phyloP scores from a whole-genome alignment of 306 rosid genomes.

The Cicer chorassanicum region DNA sequence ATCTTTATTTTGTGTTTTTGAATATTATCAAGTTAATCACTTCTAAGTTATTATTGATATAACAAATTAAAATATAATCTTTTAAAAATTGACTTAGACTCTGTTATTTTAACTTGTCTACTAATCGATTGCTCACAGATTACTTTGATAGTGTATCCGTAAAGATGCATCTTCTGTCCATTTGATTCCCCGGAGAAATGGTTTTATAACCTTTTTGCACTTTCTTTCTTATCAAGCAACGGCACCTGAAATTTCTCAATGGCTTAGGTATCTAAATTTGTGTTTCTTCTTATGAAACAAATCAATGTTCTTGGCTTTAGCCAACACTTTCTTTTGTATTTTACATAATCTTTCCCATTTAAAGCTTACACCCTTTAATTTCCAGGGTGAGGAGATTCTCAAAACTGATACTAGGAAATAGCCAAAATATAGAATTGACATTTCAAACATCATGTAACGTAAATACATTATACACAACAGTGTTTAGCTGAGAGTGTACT shows the following conservation, averaged over 20 bases:
- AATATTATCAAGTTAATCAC: background rate
- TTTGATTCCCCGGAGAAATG: background rate
- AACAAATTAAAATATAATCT: background rate
- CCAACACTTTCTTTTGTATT: background rate
- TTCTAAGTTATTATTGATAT: background rate
- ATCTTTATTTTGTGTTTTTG: background rate
- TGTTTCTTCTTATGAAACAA: background rate
- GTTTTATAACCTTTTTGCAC: background rate
- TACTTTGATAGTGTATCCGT: background rate
- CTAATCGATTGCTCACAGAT: background rate
- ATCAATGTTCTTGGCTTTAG: background rate
- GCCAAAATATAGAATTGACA: background rate
- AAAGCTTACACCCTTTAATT: constrained; percentile 1
- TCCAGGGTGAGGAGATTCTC: background rate
- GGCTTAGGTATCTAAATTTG: background rate
- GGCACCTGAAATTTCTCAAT: background rate
- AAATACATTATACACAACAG: constrained; percentile 9
- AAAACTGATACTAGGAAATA: background rate
- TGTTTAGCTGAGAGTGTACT: background rate
- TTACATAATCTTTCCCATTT: background rate
- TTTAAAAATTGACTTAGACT: too few species aligned
- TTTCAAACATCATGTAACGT: constrained; percentile 6
- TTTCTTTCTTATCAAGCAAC: constrained; percentile 18
- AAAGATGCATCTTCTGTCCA: background rate
- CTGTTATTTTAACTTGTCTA: too few species aligned